Conservation (phyloP, 2,329 filamentous ascomycete genomes). For the Dactylellina sp. region DNA sequence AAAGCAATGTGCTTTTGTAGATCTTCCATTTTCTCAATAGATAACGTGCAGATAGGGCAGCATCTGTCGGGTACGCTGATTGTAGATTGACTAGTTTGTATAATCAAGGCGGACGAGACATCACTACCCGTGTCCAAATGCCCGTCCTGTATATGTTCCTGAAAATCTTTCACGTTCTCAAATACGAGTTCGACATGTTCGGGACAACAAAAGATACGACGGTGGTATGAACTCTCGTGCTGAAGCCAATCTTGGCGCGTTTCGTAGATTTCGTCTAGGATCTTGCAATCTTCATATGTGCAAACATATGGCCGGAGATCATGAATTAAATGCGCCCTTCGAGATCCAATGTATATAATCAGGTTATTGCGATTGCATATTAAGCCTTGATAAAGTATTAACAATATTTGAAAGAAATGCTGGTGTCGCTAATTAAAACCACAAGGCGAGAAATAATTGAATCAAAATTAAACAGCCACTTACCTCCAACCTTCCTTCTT, state of each 20-base stretch:
- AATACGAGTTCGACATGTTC: constrained; percentile 25
- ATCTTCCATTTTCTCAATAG: constrained; percentile 19
- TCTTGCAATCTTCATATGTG: constrained; percentile 49
- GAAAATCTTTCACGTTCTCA: constrained; percentile 12
- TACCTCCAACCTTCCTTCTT: constrained; percentile 38
- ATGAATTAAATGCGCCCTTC: constrained; percentile 38
- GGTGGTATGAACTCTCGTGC: constrained; percentile 37
- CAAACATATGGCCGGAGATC: constrained; percentile 50
- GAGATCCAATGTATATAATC: background rate
- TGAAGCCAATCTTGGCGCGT: constrained; percentile 44
- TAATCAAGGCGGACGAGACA: constrained; percentile 9
- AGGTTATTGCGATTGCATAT: too few species aligned
- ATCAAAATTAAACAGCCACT: too few species aligned
- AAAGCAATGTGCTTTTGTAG: constrained; percentile 47
- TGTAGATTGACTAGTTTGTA: constrained; percentile 36
- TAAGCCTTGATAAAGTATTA: too few species aligned
- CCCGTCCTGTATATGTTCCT: constrained; percentile 25
- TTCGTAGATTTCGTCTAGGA: constrained; percentile 44
- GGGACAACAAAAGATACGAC: constrained; percentile 28
- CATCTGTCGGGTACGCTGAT: constrained; percentile 30
- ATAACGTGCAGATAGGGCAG: constrained; percentile 35
- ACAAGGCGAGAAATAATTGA: too few species aligned
- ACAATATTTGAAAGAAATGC: too few species aligned
- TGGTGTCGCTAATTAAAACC: too few species aligned
- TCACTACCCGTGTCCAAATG: constrained; percentile 2